These are phyloP conservation scores for Piromyces finnis DNA, from an alignment of 192 early-diverging fungal genomes.

Conservation along the genomic window DNA sequence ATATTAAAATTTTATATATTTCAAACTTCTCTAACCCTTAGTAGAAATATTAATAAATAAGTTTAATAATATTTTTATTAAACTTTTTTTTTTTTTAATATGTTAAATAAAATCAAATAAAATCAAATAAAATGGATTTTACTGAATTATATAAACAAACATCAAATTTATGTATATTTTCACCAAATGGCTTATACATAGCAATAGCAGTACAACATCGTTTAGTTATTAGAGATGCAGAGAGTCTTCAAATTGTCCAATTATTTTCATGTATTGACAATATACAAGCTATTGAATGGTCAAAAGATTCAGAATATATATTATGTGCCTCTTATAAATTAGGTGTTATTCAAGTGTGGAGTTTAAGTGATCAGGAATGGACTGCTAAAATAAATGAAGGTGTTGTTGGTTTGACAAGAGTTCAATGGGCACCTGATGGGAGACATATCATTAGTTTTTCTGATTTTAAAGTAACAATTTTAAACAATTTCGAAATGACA, in stretches of 20 bases:
- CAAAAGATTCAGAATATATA: conserved; percentile 39
- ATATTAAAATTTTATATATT: too few relatives aligned
- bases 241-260: conserved; percentile 37
- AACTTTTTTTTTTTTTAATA: too few relatives aligned
- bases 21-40: too few relatives aligned
- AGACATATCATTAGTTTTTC: conserved; percentile 26
- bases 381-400: conserved; percentile 28
- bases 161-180: neutral
- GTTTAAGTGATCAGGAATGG: conserved; percentile 38
- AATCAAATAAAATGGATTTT: neutral
- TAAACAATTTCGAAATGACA: too few relatives aligned
- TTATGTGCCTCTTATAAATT: conserved; percentile 23
- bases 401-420: conserved; percentile 13
- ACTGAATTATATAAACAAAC: conserved; percentile 1
- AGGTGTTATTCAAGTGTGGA: conserved; percentile 29
- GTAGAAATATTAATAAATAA: too few relatives aligned
- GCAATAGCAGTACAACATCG: conserved; percentile 47
- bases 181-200: conserved; percentile 9
- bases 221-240: conserved; percentile 49
- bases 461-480: conserved; percentile 26
- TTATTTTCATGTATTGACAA: conserved; percentile 24
- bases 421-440: conserved; percentile 30
- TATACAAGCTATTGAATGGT: conserved; percentile 45
- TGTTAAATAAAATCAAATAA: too few relatives aligned
- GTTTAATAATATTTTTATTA: too few relatives aligned